These are phyloP conservation scores for Globisporangium viniferum DNA, from an alignment of 352 stramenopile species.

Conservation along the genomic window DNA sequence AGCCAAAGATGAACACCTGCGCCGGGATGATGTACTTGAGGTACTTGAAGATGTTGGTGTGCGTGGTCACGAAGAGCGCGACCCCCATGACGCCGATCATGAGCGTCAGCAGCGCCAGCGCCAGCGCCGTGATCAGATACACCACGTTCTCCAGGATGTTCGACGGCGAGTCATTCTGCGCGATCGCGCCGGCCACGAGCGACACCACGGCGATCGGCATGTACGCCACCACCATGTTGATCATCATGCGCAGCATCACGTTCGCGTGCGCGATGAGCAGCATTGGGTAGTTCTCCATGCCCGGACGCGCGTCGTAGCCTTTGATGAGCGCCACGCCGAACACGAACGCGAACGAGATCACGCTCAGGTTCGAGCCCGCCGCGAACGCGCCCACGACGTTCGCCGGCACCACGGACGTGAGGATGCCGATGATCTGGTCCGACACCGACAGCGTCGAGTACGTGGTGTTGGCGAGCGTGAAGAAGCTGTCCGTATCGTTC, in stretches of 20 bases:
- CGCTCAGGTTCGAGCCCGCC: slow-evolving; percentile 49
- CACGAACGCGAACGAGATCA: slow-evolving; percentile 72
- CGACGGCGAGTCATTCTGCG: slow-evolving; percentile 43
- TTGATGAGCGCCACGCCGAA: slow-evolving; percentile 66
- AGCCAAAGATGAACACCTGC: slow-evolving; percentile 76
- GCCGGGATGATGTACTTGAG: slow-evolving; percentile 65
- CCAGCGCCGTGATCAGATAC: slow-evolving; percentile 45
- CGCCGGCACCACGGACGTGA: slow-evolving; percentile 58
- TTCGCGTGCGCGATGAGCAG: slow-evolving; percentile 66
- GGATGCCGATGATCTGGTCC: slow-evolving; percentile 69
- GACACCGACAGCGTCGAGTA: slow-evolving; percentile 52
- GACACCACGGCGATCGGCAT: slow-evolving; percentile 74
- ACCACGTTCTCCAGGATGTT: slow-evolving; percentile 45
- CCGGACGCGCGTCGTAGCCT: slow-evolving; percentile 43
- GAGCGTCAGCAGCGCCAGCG: slow-evolving; percentile 42
- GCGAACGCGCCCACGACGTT: slow-evolving; percentile 74
- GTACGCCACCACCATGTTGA: slow-evolving; percentile 65
- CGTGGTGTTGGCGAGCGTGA: slow-evolving; percentile 29
- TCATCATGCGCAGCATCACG: slow-evolving; percentile 63
- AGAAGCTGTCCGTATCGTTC: slow-evolving; percentile 51
- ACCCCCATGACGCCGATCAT: slow-evolving; percentile 52
- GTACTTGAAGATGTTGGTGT: slow-evolving; percentile 65
- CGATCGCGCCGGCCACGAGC: slow-evolving; percentile 66
- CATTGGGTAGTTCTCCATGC: slow-evolving; percentile 62
- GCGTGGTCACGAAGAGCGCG: slow-evolving; percentile 51